Percentiles rank a stretch among this genome's conserved stretches.
These are phyloP conservation scores for Neonothopanus nambi DNA, from an alignment of 1,284 basidiomycete species.

Conservation along the genomic window DNA sequence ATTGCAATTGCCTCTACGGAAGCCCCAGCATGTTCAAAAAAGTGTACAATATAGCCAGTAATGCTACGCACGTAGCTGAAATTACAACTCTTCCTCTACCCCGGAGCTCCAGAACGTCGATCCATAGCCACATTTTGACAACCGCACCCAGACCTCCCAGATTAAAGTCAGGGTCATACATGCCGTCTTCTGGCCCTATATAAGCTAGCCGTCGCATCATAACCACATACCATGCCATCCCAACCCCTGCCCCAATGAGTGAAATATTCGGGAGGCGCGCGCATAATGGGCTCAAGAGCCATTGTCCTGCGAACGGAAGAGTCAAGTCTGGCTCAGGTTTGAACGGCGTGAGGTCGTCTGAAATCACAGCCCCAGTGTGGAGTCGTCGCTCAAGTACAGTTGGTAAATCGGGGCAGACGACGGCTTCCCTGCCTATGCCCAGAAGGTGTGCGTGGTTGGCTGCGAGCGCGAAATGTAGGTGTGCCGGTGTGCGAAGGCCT, in stretches of 20 bases:
- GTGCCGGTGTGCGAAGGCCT: slow-evolving; percentile 65
- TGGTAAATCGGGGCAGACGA: slow-evolving; percentile 67
- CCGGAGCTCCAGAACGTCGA: slow-evolving; percentile 11
- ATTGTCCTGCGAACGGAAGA: slow-evolving; percentile 23
- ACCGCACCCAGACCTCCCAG: slow-evolving; percentile 38
- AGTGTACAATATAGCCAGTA: too few relatives aligned
- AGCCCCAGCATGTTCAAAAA: too few relatives aligned
- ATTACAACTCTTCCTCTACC: too few relatives aligned
- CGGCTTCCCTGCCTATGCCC: slow-evolving; percentile 73
- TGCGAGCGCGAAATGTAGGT: slow-evolving; percentile 55
- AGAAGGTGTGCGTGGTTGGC: slow-evolving; percentile 67
- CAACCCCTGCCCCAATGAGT: slow-evolving; percentile 55
- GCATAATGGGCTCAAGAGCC: slow-evolving; percentile 25
- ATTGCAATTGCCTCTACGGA: too few relatives aligned
- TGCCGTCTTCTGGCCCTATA: background rate
- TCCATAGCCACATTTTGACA: slow-evolving; percentile 47
- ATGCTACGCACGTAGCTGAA: too few relatives aligned
- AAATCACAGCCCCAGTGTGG: slow-evolving; percentile 18
- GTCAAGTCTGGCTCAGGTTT: slow-evolving; percentile 37
- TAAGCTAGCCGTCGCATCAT: slow-evolving; percentile 48
- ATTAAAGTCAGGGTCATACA: slow-evolving; percentile 26
- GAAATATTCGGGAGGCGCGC: slow-evolving; percentile 41
- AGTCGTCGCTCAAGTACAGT: slow-evolving; percentile 29
- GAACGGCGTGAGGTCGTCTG: slow-evolving; percentile 35
- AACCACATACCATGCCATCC: slow-evolving; percentile 61